phyloP scores from a whole-genome alignment of 371 early-diverging fungal genomes.

The Mucor piriformis region DNA sequence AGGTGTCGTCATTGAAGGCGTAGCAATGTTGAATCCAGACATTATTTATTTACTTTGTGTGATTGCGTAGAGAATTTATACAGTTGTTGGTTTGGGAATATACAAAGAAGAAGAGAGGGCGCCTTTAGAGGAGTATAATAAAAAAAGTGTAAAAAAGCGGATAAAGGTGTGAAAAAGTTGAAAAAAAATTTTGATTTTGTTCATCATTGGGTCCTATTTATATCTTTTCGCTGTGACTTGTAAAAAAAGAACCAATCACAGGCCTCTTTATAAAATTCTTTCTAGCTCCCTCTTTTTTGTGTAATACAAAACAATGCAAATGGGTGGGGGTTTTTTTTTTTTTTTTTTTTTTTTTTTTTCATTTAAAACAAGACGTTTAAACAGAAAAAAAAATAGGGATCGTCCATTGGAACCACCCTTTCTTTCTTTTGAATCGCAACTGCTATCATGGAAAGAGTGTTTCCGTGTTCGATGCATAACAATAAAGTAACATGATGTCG shows the following conservation, averaged over 20 bases:
- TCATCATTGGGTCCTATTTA: constrained; percentile 11
- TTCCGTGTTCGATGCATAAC: too few species aligned
- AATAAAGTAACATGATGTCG: constrained; percentile 10
- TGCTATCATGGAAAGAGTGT: too few species aligned
- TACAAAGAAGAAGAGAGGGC: background rate
- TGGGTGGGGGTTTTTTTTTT: background rate
- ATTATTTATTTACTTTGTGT: constrained; percentile 13
- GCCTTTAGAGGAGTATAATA: too few species aligned
- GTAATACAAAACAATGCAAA: too few species aligned
- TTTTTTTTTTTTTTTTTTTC: constrained; percentile 1
- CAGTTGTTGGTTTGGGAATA: too few species aligned
- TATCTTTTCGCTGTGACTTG: constrained; percentile 11
- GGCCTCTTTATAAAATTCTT: background rate
- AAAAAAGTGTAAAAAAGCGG: constrained; percentile 24
- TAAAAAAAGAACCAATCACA: constrained; percentile 3
- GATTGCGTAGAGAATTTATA: background rate
- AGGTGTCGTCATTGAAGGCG: constrained; percentile 50
- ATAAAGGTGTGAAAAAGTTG: constrained; percentile 20
- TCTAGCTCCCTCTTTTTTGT: background rate
- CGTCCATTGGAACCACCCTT: too few species aligned
- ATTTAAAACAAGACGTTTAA: too few species aligned
- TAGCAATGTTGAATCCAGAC: constrained; percentile 58
- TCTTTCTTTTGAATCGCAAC: too few species aligned
- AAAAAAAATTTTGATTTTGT: constrained; percentile 16
- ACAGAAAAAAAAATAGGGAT: background rate